These are phyloP conservation scores for Umbelopsis ramanniana DNA, from an alignment of 192 early-diverging fungal genomes.

Conservation along the genomic window DNA sequence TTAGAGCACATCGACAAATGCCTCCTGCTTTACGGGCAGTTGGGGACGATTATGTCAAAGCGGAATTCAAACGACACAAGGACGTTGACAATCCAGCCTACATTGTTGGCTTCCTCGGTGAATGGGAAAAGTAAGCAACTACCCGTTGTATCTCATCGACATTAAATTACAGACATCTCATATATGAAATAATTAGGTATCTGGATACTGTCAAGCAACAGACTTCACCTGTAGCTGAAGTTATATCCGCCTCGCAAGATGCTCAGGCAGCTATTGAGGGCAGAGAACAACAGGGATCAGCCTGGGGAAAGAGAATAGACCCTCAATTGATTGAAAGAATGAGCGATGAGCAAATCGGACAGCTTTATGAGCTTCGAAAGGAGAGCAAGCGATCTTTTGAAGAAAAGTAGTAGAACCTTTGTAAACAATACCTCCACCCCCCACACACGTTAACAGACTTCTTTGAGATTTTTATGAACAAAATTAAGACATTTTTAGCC, in stretches of 20 bases:
- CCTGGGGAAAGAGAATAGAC: constrained; percentile 47
- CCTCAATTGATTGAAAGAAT: constrained; percentile 50
- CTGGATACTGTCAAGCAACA: constrained; percentile 28
- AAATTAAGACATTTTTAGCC: not conserved
- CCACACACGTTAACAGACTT: not conserved
- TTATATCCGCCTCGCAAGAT: constrained; percentile 8
- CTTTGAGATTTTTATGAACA: not conserved
- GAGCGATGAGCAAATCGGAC: constrained; percentile 62
- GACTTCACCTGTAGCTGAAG: constrained; percentile 27
- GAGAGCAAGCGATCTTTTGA: constrained; percentile 40
- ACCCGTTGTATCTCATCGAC: not conserved
- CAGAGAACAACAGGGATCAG: constrained; percentile 22
- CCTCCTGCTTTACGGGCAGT: constrained; percentile 54
- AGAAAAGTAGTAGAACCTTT: not conserved
- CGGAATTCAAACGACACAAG: constrained; percentile 62
- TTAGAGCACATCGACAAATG: constrained; percentile 51
- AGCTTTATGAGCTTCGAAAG: constrained; percentile 56
- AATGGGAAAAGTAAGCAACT: constrained; percentile 54
- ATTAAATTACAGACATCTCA: not conserved
- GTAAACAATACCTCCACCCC: too few species aligned
- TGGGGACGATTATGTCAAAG: constrained; percentile 66
- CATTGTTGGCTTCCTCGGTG: constrained; percentile 59
- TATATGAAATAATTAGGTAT: constrained; percentile 22
- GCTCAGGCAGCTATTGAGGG: constrained; percentile 11
- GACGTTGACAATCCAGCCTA: constrained; percentile 57